Evolutionary conservation across 192 early-diverging fungal genomes (phyloP).

Genomic region (Coemansia sp.): DNA sequence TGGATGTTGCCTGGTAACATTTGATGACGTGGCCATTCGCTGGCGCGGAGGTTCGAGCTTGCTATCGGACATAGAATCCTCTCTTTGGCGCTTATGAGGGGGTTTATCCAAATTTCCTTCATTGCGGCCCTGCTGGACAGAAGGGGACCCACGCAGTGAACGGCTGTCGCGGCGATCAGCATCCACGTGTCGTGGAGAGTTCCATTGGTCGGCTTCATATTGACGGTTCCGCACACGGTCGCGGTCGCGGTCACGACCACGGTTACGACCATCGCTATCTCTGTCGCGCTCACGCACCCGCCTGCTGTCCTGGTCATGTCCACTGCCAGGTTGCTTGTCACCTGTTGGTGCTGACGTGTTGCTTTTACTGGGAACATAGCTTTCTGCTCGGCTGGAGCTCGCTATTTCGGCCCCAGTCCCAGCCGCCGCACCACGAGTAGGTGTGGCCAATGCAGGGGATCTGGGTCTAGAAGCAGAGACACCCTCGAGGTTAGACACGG

Average conservation of each 20-base stretch:
- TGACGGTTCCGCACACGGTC: slow-evolving; percentile 14
- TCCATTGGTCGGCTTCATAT: slow-evolving; percentile 4
- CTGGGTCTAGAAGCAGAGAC: slow-evolving; percentile 1
- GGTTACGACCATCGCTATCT: slow-evolving; percentile 10
- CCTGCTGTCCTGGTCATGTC: slow-evolving; percentile 5
- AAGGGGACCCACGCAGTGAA: slow-evolving; percentile 27
- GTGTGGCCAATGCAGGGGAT: not conserved
- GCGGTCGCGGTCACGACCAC: slow-evolving; percentile 13
- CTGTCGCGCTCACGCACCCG: slow-evolving; percentile 10
- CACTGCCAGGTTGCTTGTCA: not conserved
- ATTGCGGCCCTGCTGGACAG: slow-evolving; percentile 14
- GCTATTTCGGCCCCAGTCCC: not conserved
- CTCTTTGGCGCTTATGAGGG: slow-evolving; percentile 19
- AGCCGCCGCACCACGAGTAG: not conserved
- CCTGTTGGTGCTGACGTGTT: not conserved
- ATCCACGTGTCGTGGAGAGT: slow-evolving; percentile 5
- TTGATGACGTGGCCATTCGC: slow-evolving; percentile 9
- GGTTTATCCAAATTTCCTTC: slow-evolving; percentile 10
- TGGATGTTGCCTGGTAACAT: not conserved
- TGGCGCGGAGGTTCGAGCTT: slow-evolving; percentile 28
- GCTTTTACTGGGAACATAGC: not conserved
- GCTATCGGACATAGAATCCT: slow-evolving; percentile 10
- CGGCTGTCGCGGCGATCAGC: slow-evolving; percentile 32
- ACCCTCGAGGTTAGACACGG: not conserved
- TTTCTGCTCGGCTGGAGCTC: not conserved